Evolutionary conservation across 345 rosid genomes (phyloP).

Genomic region (Hibiscus syriacus): DNA sequence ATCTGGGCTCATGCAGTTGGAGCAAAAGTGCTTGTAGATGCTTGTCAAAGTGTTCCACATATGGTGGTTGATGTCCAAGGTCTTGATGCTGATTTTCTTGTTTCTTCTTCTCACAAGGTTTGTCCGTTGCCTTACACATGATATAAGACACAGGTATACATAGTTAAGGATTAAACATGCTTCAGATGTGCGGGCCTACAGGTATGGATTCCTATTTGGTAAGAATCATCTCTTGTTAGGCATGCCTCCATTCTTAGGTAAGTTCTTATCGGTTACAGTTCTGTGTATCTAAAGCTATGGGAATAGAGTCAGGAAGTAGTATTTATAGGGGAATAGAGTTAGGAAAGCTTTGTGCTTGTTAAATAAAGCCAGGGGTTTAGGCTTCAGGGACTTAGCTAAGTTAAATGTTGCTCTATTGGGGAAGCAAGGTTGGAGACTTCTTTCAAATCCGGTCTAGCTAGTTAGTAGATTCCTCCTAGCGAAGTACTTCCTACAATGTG

Average conservation of each 20-base stretch:
- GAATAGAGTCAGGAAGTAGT: background rate
- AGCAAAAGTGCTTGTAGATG: constrained; percentile 87
- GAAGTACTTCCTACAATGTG: no score
- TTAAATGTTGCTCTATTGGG: no score
- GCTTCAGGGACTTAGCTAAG: no score
- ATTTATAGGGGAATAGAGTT: no score
- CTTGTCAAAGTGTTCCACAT: constrained; percentile 97
- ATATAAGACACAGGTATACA: constrained; percentile 21
- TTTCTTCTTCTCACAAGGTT: constrained; percentile 5
- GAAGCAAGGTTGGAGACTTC: no score
- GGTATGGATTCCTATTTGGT: constrained; percentile 93
- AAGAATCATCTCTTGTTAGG: constrained; percentile 55
- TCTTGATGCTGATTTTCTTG: constrained; percentile 78
- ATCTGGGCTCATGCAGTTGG: constrained; percentile 66
- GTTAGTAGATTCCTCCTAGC: no score
- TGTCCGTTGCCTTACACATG: constrained; percentile 8
- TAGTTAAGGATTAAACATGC: constrained; percentile 67
- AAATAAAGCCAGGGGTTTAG: no score
- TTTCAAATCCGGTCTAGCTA: no score
- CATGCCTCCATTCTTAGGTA: constrained; percentile 99
- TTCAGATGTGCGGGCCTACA: constrained; percentile 99
- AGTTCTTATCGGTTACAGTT: constrained; percentile 1
- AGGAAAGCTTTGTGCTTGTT: no score
- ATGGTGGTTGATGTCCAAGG: constrained; percentile 80
- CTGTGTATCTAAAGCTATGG: background rate